Evolutionary conservation across 2,329 filamentous ascomycete genomes (phyloP).

Genomic region (Fusarium irregulare): DNA sequence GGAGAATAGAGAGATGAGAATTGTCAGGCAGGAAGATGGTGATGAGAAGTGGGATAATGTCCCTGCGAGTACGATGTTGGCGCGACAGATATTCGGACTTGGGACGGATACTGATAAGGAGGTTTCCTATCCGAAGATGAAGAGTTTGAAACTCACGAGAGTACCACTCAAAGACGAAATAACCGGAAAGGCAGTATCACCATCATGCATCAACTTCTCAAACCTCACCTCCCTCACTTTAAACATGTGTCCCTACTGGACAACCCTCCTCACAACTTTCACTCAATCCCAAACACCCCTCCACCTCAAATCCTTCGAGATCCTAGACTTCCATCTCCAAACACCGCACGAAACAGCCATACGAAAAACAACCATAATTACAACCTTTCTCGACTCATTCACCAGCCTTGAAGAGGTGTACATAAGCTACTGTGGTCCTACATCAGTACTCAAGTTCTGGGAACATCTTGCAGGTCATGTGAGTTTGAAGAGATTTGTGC

Average conservation of each 20-base stretch:
- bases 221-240: rapidly evolving
- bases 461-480: background rate
- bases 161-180: background rate
- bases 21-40: rapidly evolving
- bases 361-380: rapidly evolving
- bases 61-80: background rate
- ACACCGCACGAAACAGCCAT: background rate
- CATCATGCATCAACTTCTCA: background rate
- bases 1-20: background rate
- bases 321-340: background rate
- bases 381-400: background rate
- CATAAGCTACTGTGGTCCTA: background rate
- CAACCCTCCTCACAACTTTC: background rate
- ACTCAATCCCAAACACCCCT: rapidly evolving
- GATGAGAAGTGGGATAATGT: background rate
- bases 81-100: background rate
- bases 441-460: background rate
- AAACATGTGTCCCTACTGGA: conserved; percentile 4
- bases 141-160: background rate
- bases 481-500: background rate
- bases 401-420: background rate
- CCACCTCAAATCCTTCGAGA: background rate
- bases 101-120: rapidly evolving
- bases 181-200: background rate
- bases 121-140: background rate